Conservation (phyloP, 345 rosid genomes). For the Gossypium longicalyx region DNA sequence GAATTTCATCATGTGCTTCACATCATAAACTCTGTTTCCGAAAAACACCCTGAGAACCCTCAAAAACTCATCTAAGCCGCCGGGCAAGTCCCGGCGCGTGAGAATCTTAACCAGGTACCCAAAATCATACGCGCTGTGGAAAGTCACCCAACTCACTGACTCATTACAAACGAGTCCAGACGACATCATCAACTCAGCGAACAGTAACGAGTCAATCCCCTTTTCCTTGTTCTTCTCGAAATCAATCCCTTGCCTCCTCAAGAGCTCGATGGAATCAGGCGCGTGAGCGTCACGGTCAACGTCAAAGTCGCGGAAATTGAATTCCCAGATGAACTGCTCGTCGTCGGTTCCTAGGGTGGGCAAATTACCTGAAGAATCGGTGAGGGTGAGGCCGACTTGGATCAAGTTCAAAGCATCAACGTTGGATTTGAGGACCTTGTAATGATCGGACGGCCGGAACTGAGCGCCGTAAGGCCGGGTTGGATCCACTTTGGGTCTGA, state of each 20-base stretch:
- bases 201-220: conserved; percentile 56
- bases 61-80: conserved; percentile 45
- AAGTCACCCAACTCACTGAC: conserved; percentile 84
- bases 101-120: conserved; percentile 81
- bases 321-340: conserved; percentile 66
- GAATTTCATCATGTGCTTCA: conserved; percentile 75
- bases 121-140: conserved; percentile 90
- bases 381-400: conserved; percentile 78
- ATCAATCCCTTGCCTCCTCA: conserved; percentile 75
- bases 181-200: conserved; percentile 81
- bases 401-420: conserved; percentile 75
- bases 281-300: conserved; percentile 64
- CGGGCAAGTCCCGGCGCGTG: conserved; percentile 57
- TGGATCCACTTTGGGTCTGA: conserved; percentile 28
- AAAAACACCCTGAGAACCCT: conserved; percentile 43
- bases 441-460: conserved; percentile 50
- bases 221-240: conserved; percentile 50
- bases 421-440: conserved; percentile 65
- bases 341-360: conserved; percentile 46
- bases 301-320: conserved; percentile 74
- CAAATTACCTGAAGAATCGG: conserved; percentile 52
- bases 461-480: conserved; percentile 18
- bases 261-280: conserved; percentile 69
- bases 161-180: conserved; percentile 76
- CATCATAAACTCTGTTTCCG: conserved; percentile 61